Evolutionary conservation across 208 protist species (phyloP).

Genomic region (Leishmania guyanensis): DNA sequence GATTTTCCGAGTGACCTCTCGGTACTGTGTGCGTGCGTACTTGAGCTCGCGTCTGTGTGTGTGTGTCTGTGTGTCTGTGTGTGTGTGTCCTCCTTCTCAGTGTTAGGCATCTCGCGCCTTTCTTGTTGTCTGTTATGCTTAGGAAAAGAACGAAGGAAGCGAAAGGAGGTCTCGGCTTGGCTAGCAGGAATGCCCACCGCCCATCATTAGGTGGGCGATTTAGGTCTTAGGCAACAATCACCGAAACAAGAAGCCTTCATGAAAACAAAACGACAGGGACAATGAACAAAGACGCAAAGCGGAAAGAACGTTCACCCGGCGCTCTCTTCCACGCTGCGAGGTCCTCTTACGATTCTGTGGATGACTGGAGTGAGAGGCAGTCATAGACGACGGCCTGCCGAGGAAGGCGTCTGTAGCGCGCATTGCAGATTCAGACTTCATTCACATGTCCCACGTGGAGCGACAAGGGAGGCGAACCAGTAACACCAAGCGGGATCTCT

Average conservation of each 20-base stretch:
- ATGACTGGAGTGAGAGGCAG: background rate
- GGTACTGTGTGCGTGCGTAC: background rate
- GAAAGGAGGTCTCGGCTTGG: background rate
- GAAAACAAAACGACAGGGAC: background rate
- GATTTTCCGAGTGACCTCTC: background rate
- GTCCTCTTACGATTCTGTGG: background rate
- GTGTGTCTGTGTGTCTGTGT: background rate
- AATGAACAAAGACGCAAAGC: slow-evolving; percentile 1
- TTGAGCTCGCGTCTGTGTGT: no score
- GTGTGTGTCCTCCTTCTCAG: background rate
- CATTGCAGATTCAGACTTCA: background rate
- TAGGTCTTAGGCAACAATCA: background rate
- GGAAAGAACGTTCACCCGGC: background rate
- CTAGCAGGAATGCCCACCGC: background rate
- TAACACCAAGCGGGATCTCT: background rate
- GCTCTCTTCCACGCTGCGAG: background rate
- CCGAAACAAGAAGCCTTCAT: background rate
- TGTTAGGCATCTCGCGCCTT: background rate
- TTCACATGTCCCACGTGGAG: background rate
- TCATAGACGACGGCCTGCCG: background rate
- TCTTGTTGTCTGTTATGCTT: background rate
- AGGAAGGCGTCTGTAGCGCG: background rate
- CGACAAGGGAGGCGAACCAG: no score
- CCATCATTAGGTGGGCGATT: background rate
- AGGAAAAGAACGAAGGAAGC: background rate